Percentiles rank a stretch among this genome's conserved stretches.
phyloP scores from a whole-genome alignment of 495 filamentous ascomycete genomes.

The Penicillium cosmopolitanum region DNA sequence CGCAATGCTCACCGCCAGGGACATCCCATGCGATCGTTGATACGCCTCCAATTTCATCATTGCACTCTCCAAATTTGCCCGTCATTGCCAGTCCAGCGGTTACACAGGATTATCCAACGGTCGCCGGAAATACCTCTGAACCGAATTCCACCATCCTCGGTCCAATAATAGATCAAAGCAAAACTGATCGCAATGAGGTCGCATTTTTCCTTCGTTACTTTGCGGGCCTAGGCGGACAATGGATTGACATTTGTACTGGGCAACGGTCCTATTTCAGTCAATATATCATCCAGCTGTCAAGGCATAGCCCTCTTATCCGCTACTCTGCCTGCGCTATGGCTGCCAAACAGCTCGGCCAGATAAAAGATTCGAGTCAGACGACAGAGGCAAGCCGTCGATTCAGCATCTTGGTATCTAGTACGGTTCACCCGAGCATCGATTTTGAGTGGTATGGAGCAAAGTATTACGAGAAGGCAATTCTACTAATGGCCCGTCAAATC shows the following conservation, averaged over 20 bases:
- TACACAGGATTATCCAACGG: not conserved
- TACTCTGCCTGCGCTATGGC: conserved; percentile 28
- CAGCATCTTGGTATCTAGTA: conserved; percentile 11
- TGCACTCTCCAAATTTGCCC: not conserved
- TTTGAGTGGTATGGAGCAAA: conserved; percentile 31
- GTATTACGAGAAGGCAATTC: conserved; percentile 33
- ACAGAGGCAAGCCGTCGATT: conserved; percentile 3
- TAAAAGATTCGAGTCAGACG: conserved; percentile 12
- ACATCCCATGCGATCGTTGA: not conserved
- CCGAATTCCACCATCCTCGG: not conserved
- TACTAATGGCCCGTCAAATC: conserved; percentile 21
- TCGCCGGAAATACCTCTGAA: not conserved
- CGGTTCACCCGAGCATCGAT: conserved; percentile 15
- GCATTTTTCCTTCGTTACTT: conserved; percentile 28
- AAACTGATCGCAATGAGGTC: conserved; percentile 22
- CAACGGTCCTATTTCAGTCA: conserved; percentile 23
- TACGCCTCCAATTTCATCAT: not conserved
- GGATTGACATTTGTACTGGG: conserved; percentile 22
- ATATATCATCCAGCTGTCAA: conserved; percentile 16
- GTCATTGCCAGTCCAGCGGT: not conserved
- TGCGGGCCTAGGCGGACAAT: conserved; percentile 17
- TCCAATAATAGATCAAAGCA: conserved; percentile 9
- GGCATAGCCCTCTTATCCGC: conserved; percentile 17
- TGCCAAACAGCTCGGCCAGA: conserved; percentile 29
- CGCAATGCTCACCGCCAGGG: conserved; percentile 1